Percentiles rank a stretch among this genome's conserved stretches.
Conservation (phyloP, 2,329 filamentous ascomycete species). For the Cladophialophora immunda region DNA sequence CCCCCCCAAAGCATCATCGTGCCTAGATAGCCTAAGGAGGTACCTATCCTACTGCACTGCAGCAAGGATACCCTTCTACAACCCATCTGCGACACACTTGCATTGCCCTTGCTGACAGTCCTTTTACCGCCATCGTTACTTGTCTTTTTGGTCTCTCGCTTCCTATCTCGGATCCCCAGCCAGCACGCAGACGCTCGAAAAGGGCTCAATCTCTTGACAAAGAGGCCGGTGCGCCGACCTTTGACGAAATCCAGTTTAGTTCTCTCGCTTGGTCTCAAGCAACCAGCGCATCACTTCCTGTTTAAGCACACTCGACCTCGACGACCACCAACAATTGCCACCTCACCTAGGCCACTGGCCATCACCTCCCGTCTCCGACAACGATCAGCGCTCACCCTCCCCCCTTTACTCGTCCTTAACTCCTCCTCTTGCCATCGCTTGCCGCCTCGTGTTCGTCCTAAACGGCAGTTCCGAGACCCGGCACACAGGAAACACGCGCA, state of each 20-base stretch:
- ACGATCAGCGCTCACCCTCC: not conserved
- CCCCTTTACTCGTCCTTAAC: not conserved
- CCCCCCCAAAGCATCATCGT: not conserved
- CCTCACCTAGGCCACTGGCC: conserved; percentile 5
- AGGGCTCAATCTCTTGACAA: not conserved
- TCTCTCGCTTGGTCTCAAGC: conserved; percentile 3
- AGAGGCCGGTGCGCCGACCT: conserved; percentile 12
- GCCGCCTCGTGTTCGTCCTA: conserved; percentile 7
- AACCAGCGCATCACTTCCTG: conserved; percentile 15
- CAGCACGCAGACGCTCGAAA: not conserved
- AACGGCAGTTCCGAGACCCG: conserved; percentile 7
- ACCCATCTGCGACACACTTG: not conserved
- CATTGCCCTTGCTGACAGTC: not conserved
- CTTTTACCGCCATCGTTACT: not conserved
- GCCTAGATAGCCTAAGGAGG: too few relatives aligned
- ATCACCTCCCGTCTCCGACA: conserved; percentile 1
- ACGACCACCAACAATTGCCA: conserved; percentile 2
- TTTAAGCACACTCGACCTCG: conserved; percentile 8
- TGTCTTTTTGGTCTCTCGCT: conserved; percentile 1
- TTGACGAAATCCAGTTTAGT: conserved; percentile 1
- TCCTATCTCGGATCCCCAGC: conserved; percentile 4
- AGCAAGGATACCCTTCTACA: not conserved
- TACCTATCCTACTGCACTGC: not conserved
- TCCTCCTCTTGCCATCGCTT: not conserved
- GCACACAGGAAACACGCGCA: not conserved